Conservation (phyloP, 1,139 yeast species). For the Nakaseomyces bracarensis region DNA sequence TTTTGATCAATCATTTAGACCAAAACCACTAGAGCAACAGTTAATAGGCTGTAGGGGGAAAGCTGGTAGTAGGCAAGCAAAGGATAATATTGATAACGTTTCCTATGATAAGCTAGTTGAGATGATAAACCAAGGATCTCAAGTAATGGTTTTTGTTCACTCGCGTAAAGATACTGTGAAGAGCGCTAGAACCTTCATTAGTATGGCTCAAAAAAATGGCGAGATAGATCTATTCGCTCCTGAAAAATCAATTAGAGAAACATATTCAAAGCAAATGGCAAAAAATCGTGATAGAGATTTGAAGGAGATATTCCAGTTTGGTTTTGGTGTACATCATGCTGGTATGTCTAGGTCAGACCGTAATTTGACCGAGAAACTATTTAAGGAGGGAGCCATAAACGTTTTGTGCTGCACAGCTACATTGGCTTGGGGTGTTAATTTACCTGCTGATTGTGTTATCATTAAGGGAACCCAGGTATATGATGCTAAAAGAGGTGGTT, state of each 20-base stretch:
- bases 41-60: conserved; percentile 84
- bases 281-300: conserved; percentile 73
- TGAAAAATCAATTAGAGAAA: conserved; percentile 36
- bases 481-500: conserved; percentile 92
- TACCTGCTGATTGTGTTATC: conserved; percentile 96
- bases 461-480: conserved; percentile 95
- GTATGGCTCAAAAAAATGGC: conserved; percentile 54
- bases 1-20: conserved; percentile 88
- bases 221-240: conserved; percentile 55
- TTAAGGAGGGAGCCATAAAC: conserved; percentile 74
- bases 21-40: conserved; percentile 87
- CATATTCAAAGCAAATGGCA: conserved; percentile 56
- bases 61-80: conserved; percentile 62
- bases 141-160: conserved; percentile 95
- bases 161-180: conserved; percentile 88
- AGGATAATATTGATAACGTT: conserved; percentile 67
- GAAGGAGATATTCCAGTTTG: conserved; percentile 68
- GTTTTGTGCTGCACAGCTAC: conserved; percentile 96
- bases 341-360: conserved; percentile 93
- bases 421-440: conserved; percentile 98
- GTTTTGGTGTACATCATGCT: conserved; percentile 95
- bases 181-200: conserved; percentile 65
- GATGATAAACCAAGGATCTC: conserved; percentile 62
- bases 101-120: conserved; percentile 70
- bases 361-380: conserved; percentile 81